Evolutionary conservation across 2,329 filamentous ascomycete species (phyloP), one percentile per base, ranked within the genome.

Genomic region (Colletotrichum sp.): DNA sequence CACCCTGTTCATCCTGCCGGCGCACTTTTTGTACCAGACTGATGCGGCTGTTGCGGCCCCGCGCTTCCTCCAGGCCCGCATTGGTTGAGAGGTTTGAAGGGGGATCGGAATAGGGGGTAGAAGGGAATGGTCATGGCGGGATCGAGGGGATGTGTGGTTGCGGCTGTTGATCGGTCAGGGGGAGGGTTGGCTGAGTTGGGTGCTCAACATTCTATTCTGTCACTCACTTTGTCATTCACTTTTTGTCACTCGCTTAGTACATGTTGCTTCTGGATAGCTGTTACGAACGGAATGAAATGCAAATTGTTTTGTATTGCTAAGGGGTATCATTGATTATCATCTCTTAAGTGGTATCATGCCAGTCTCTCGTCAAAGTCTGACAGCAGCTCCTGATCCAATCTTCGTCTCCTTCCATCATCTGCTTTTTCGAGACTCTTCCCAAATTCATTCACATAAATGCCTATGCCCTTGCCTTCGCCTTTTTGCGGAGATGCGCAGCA

Each of bases 1-100:
- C 12, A 82, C 82, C 2, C 80, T 87, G 22, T 77, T 83, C 39
- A 82, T 87, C 55, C 73, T 81, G 36, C 80, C 83, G 5, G 80
- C 82, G 6, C 85, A 87, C 78, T 80, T 85, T 29, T 66, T 76
- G 19, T 84, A 84, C 77, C 62, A n/a, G n/a, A 49, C 66, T 11
- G 79, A 78, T 6, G 80, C 81, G 7, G 49, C 67, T 8, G 36
- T 57, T 9, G 30, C 69, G 32, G 81, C 81, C n/a, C 80, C 81
- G 39, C n/a, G 72, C 1, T 83, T 80, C 72, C 77, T 82, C 19
- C 68, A 76, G 13, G 66, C 68, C 49, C 71, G 75, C 39, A 79
- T 80, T 78, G 74, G 73, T 80, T 69, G 4, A 39, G 62, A n/a
- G 19, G 5, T 9, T 4, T 30, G 55, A 27, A 12, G 9, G 0